Percentiles rank a stretch among this genome's conserved stretches.
These are phyloP conservation scores for Mucor lusitanicus DNA, from an alignment of 371 early-diverging fungal genomes.

Conservation along the genomic window DNA sequence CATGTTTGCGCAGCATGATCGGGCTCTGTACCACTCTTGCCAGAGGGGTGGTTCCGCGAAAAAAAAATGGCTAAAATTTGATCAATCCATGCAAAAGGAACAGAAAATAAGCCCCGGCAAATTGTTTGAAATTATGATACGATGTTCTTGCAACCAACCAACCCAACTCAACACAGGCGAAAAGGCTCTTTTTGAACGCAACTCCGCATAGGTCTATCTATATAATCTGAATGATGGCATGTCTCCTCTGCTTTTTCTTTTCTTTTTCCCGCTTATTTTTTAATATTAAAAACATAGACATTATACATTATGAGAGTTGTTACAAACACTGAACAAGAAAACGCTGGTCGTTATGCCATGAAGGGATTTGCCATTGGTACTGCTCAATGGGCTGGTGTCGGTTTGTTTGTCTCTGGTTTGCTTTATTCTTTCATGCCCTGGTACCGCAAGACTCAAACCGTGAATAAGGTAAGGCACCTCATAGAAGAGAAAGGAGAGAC, in stretches of 20 bases:
- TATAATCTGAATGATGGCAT: neutral
- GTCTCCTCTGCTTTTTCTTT: neutral
- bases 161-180: neutral
- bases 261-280: constrained; percentile 4
- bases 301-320: constrained; percentile 46
- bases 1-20: neutral
- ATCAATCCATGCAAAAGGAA: neutral
- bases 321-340: constrained; percentile 45
- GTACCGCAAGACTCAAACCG: constrained; percentile 49
- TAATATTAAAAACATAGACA: constrained; percentile 1
- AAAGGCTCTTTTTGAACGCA: neutral
- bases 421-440: constrained; percentile 49
- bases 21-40: neutral
- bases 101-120: neutral
- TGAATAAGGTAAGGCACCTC: constrained; percentile 44
- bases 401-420: constrained; percentile 46
- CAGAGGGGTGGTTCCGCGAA: neutral
- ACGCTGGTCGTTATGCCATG: constrained; percentile 50
- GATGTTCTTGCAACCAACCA: neutral
- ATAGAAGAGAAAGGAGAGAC: neutral
- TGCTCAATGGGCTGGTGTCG: constrained; percentile 54
- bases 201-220: neutral
- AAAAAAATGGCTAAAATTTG: neutral
- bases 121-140: constrained; percentile 4
- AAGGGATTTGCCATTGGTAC: constrained; percentile 53